phyloP scores from a whole-genome alignment of 2,329 filamentous ascomycete species.

The Ophiosphaerella herpotricha region DNA sequence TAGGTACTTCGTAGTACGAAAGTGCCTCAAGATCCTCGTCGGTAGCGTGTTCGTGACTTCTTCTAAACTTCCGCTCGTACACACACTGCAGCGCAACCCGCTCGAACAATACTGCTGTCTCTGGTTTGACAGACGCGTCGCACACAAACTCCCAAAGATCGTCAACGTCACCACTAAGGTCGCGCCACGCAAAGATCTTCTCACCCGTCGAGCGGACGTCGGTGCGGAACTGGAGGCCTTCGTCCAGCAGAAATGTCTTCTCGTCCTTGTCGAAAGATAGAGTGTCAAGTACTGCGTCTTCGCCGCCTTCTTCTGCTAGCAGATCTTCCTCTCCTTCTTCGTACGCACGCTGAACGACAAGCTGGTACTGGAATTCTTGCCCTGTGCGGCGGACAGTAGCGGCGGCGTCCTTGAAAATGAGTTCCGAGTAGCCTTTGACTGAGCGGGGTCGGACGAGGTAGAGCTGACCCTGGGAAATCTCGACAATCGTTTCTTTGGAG shows the following conservation, averaged over 20 bases:
- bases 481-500: slow-evolving; percentile 90
- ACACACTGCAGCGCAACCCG: slow-evolving; percentile 88
- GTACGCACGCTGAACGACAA: slow-evolving; percentile 93
- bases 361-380: slow-evolving; percentile 95
- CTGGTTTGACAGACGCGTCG: slow-evolving; percentile 70
- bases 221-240: slow-evolving; percentile 83
- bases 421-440: slow-evolving; percentile 96
- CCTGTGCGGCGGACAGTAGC: slow-evolving; percentile 90
- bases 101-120: slow-evolving; percentile 80
- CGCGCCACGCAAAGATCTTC: slow-evolving; percentile 90
- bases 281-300: slow-evolving; percentile 77
- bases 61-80: slow-evolving; percentile 94
- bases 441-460: slow-evolving; percentile 95
- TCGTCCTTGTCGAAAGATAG: slow-evolving; percentile 86
- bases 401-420: slow-evolving; percentile 97
- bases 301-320: slow-evolving; percentile 84
- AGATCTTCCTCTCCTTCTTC: slow-evolving; percentile 96
- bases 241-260: slow-evolving; percentile 95
- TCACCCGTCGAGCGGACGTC: slow-evolving; percentile 80
- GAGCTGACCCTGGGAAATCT: slow-evolving; percentile 92
- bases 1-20: slow-evolving; percentile 69
- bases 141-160: slow-evolving; percentile 99
- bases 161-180: slow-evolving; percentile 88
- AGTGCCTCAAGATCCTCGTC: slow-evolving; percentile 82
- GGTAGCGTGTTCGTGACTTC: slow-evolving; percentile 77